Base-by-base conservation (phyloP, 345 rosid genomes). In the Populus euphratica region DNA sequence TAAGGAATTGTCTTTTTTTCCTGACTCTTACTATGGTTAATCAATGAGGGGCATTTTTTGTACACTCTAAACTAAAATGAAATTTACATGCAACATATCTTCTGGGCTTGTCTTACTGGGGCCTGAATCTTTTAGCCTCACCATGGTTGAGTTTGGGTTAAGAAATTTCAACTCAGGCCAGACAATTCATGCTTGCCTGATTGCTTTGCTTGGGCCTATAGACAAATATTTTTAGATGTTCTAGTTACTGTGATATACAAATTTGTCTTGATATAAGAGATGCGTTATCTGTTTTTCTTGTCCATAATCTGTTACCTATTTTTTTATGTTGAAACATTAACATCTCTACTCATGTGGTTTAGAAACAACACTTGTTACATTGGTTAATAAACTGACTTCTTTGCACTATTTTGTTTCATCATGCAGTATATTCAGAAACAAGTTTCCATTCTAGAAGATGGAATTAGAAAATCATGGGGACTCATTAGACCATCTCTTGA, bases 351-450 rank as follows among this genome's bases (percentile, higher is more conserved):
- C 50, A 4, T 47, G 50, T 44, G 16, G 50, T 47, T 44, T 38
- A 67, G 20, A 67, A 67, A 67, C 3, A 2, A 66, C 3, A 2
- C 33, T 67, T 6, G 10, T 0, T 67, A 2, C 70, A 67, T 35
- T 67, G 20, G 20, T 31, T 31, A 6, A 17, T 14, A 47, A 47
- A 47, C 38, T 63, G 5, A 38, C 66, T 36, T 75, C 27, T 54
- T 20, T 17, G 21, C 44, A 5, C 64, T 41, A 75, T 72, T 44
- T 70, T 62, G 29, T 77, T 73, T 17, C 76, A 13, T 72, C 68
- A 47, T 88, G 82, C 93, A 95, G 99, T 95, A 87, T 78, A 89
- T 92, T 68, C 91, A 90, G 89, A 93, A 89, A 77, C 94, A 95
- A 81, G 78, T 88, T 73, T 78, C 85, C 81, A 76, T 82, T 70